Percentiles rank a stretch among this genome's conserved stretches.
Evolutionary conservation across 1,284 basidiomycete species (phyloP).

Genomic region (Boletus chippewaensis): DNA sequence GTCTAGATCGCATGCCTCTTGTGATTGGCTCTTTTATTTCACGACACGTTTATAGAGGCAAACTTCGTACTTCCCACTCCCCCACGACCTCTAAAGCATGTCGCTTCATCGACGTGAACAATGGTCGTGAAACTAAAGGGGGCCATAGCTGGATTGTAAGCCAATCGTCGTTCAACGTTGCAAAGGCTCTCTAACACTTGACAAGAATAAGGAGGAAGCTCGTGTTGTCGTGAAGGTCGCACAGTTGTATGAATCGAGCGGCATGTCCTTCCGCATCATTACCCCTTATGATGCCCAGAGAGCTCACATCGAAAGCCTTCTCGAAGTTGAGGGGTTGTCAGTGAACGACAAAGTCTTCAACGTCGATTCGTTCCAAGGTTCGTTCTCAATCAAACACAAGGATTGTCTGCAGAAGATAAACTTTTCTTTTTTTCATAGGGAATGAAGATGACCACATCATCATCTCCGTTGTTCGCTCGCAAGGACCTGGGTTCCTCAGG

Average conservation of each 20-base stretch:
- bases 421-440: slow-evolving; percentile 15
- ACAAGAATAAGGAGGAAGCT: slow-evolving; percentile 26
- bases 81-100: slow-evolving; percentile 10
- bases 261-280: slow-evolving; percentile 23
- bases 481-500: slow-evolving; percentile 42
- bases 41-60: slow-evolving; percentile 35
- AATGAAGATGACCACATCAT: slow-evolving; percentile 49
- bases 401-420: slow-evolving; percentile 18
- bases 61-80: slow-evolving; percentile 23
- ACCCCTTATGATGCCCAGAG: slow-evolving; percentile 59
- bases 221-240: slow-evolving; percentile 22
- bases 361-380: slow-evolving; percentile 63
- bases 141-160: slow-evolving; percentile 29
- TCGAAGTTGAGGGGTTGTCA: slow-evolving; percentile 38
- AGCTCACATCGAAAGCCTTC: slow-evolving; percentile 40
- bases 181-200: background rate
- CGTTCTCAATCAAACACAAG: slow-evolving; percentile 16
- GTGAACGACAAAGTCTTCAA: slow-evolving; percentile 57
- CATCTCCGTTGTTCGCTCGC: slow-evolving; percentile 51
- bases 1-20: slow-evolving; percentile 46
- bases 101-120: slow-evolving; percentile 28
- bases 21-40: slow-evolving; percentile 46
- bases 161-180: background rate
- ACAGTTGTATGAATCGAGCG: slow-evolving; percentile 3
- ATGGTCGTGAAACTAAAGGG: slow-evolving; percentile 19